Base-by-base conservation (phyloP, 192 early-diverging fungal species). In the Coemansia sp. region DNA sequence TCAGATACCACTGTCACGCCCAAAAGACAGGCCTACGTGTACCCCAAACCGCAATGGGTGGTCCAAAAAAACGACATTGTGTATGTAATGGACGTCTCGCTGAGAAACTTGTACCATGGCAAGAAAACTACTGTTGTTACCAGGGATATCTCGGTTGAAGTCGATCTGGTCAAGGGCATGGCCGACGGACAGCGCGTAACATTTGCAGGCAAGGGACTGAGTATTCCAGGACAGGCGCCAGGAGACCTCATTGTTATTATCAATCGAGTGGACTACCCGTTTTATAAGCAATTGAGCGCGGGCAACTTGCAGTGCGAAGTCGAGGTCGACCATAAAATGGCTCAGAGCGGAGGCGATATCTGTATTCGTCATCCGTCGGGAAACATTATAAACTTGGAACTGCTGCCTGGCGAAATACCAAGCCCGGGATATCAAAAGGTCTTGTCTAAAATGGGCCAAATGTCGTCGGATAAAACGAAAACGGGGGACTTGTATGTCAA, bases 11-110 rank as follows among this genome's bases (percentile, higher is more conserved):
- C 40, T 9, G 29, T 29, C 10, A 24, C 43, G 9, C 36, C 38
- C n/a, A 40, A 71, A 64, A 71, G 22, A 22, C 41, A 58, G 5
- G 27, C 62, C n/a, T 24, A 64, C 24, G 40, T 62, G 50, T 75
- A 75, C 36, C 73, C 73, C n/a, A 75, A 75, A 13, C 73, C 73
- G 8, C 63, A 68, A 41, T 75, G 73, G 73, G 73, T 75, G 29
- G 46, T 50, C 10, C 73, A 75, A 24, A 75, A 75, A 47, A 75
- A 75, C 57, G 73, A 75, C 27, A 58, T 75, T 39, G 73, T 75
- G 24, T 70, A 75, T 22, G 46, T 75, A 47, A 66, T 70, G 64
- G 73, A 75, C 29, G 64, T 75, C 29, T 75, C 73, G 22, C 43
- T 75, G 20, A 34, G 68, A 24, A 75, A 75, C 38, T 43, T 68